Conservation (phyloP, 345 rosid species). For the Murraya koenigii region DNA sequence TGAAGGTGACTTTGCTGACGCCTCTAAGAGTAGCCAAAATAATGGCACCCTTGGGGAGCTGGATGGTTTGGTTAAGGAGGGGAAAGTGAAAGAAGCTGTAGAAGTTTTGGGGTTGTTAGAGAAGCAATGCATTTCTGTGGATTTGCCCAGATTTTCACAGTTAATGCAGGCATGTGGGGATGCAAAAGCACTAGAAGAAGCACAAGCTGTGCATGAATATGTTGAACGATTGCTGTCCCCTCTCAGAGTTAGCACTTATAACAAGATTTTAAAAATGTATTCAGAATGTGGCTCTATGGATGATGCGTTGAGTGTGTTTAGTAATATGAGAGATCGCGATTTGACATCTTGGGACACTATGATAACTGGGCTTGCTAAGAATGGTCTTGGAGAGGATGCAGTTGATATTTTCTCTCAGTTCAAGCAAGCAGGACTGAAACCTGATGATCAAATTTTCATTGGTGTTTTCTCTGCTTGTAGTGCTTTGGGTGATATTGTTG, state of each 20-base stretch:
- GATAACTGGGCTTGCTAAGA: constrained; percentile 68
- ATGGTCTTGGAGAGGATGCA: constrained; percentile 78
- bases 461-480: constrained; percentile 64
- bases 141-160: constrained; percentile 38
- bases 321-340: constrained; percentile 50
- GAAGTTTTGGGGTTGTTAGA: constrained; percentile 44
- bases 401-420: constrained; percentile 65
- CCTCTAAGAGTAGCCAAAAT: constrained; percentile 18
- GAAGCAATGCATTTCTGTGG: constrained; percentile 38
- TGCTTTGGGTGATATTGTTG: constrained; percentile 59
- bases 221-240: constrained; percentile 29
- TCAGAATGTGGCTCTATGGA: constrained; percentile 51
- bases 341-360: constrained; percentile 60
- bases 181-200: constrained; percentile 56
- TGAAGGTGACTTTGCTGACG: constrained; percentile 22
- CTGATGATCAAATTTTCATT: constrained; percentile 50
- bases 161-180: constrained; percentile 67
- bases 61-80: constrained; percentile 51
- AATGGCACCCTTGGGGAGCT: constrained; percentile 37
- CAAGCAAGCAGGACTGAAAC: constrained; percentile 58
- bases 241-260: constrained; percentile 38
- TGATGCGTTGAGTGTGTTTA: constrained; percentile 49
- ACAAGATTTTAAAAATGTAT: constrained; percentile 67
- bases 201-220: constrained; percentile 51
- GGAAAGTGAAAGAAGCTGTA: constrained; percentile 59